Evolutionary conservation across 495 filamentous ascomycete genomes (phyloP).

Genomic region (Pyronema domesticum): DNA sequence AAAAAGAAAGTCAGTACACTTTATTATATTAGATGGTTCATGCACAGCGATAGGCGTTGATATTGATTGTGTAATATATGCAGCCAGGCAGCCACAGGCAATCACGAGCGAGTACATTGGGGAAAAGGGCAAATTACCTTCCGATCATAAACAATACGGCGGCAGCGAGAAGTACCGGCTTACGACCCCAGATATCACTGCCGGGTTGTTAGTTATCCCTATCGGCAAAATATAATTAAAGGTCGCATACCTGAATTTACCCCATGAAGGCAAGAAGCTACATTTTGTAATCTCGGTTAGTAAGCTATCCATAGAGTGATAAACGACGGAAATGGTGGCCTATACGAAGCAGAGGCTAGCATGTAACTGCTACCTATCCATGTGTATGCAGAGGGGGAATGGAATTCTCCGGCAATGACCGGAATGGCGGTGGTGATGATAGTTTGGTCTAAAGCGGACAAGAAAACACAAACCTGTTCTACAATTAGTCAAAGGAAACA

Average conservation of each 20-base stretch:
- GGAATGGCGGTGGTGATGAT: slow-evolving; percentile 46
- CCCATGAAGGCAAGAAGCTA: slow-evolving; percentile 28
- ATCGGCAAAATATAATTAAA: neutral
- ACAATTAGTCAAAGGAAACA: neutral
- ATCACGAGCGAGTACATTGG: no score
- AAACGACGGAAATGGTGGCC: slow-evolving; percentile 2
- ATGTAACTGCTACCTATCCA: slow-evolving; percentile 52
- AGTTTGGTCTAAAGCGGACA: slow-evolving; percentile 45
- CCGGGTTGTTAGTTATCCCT: neutral
- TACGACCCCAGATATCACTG: slow-evolving; percentile 68
- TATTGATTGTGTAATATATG: neutral
- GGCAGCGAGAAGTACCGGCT: slow-evolving; percentile 55
- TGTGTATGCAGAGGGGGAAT: slow-evolving; percentile 46
- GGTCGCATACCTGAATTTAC: slow-evolving; percentile 25
- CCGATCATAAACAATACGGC: slow-evolving; percentile 50
- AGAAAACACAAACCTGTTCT: slow-evolving; percentile 31
- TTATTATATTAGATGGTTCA: neutral
- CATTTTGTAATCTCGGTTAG: slow-evolving; percentile 3
- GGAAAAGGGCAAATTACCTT: slow-evolving; percentile 8
- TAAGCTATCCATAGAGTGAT: slow-evolving; percentile 1
- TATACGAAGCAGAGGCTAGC: slow-evolving; percentile 27
- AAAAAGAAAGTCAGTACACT: neutral
- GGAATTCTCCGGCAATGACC: slow-evolving; percentile 44
- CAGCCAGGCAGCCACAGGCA: no score
- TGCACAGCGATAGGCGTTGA: neutral